Base-by-base conservation (phyloP, 192 early-diverging fungal species). In the Gigaspora rosea region DNA sequence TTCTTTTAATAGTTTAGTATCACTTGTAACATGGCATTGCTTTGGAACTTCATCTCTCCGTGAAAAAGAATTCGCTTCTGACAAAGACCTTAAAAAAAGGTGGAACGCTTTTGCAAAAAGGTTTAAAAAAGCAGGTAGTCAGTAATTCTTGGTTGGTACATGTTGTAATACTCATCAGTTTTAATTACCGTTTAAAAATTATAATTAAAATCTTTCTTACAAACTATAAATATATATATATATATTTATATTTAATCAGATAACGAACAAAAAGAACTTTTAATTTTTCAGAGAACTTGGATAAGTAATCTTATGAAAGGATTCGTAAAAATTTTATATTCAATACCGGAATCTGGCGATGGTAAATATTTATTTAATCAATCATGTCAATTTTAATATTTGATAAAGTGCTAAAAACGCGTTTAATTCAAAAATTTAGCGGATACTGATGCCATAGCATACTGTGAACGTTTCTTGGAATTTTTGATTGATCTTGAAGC, bases 401-500 rank as follows among this genome's bases (percentile, higher is more conserved):
- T 41, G 41, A 6, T 41, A 41, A 41, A 41, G 41, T 6, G 41
- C 41, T 41, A 41, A 41, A 41, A 41, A 41, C 41, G 7, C 41
- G 20, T 57, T 57, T 18, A 68, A 41, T 20, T 54, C 73, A 64
- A 59, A n/a, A 62, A 77, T 46, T 18, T 80, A 71, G 80, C 77
- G 8, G 57, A 82, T 51, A 22, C 73, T 61, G 87, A 91, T 46
- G 77, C 81, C 3, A 63, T 94, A 33, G 77, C 78, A 32, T 96
- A 93, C 68, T 85, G 85, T 67, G 90, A 90, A 47, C 86, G 93
- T 27, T 90, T 91, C 67, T 71, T 97, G 12, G 95, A 98, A 82
- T 87, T 99, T 20, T 75, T 99, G 56, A 92, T 96, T 12, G 94
- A 95, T 75, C 80, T 99, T 10, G 90, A 92, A 70, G 87, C 94